Evolutionary conservation across 805 yeast species (phyloP), one percentile per base, ranked within the genome.

Genomic region (Metschnikowia sp.): DNA sequence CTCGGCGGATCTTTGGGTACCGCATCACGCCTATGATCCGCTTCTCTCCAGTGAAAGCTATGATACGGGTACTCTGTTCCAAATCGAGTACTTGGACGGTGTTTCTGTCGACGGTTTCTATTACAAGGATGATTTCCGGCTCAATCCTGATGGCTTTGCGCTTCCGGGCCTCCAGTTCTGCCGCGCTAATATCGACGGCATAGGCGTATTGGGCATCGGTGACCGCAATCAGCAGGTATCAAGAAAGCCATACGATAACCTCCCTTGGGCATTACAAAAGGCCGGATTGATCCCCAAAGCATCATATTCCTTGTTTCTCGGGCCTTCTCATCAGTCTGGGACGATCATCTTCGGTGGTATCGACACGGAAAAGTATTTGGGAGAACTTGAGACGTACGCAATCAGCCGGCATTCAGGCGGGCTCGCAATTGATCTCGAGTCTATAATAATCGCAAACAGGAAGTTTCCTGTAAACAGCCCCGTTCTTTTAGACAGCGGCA

Each of bases 291-390:
- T 81, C 45, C 55, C 73, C 38, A 73, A 75, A 39, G 72, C 74
- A 36, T 79, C 78, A 0, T 87, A 84, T 60, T 84, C 91, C 0
- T 65, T 87, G 44, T 84, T 69, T 56, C 70, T 87, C 61, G 77
- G 81, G 53, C 64, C 67, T 2, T n/a, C 32, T 5, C 53, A 64
- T 11, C 45, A 38, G 4, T 26, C 61, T 2, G 77, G 76, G 11
- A 55, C 61, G 28, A 50, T 72, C 15, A 60, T 71, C 47, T 71
- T 71, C 58, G 77, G 77, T 2, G 76, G 74, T 4, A 66, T 69
- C n/a, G 76, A 71, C 53, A 66, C 64, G 46, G 68, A 71, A 40
- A 72, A 71, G 55, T 69, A 64, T 55, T 32, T 56, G 11, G 52
- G 54, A 35, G 22, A 41, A 11, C 42, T 54, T 42, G 18, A 7